Evolutionary conservation across 1,139 yeast genomes (phyloP).

Genomic region (Ogataea hybrid): DNA sequence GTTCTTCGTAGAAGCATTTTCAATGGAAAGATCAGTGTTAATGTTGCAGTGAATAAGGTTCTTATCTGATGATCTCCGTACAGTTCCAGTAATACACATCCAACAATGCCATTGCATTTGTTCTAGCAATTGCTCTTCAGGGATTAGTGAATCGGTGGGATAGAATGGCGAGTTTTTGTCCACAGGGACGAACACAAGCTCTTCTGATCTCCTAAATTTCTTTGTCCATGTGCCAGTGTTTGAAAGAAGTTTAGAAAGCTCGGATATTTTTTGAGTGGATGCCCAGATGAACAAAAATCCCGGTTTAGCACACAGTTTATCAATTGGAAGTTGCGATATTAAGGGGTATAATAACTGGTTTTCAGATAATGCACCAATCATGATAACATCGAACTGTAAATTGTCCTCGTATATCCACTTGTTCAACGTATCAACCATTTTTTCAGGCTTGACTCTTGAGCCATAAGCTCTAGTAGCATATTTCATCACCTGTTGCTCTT

Average conservation of each 20-base stretch:
- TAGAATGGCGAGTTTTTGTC: slow-evolving; percentile 58
- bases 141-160: slow-evolving; percentile 45
- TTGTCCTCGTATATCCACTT: slow-evolving; percentile 58
- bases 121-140: slow-evolving; percentile 44
- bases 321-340: slow-evolving; percentile 64
- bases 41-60: slow-evolving; percentile 89
- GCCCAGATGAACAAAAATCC: slow-evolving; percentile 89
- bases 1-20: slow-evolving; percentile 36
- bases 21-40: slow-evolving; percentile 82
- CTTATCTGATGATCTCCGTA: slow-evolving; percentile 77
- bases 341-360: slow-evolving; percentile 63
- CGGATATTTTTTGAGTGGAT: slow-evolving; percentile 66
- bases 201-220: slow-evolving; percentile 87
- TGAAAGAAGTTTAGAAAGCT: slow-evolving; percentile 50
- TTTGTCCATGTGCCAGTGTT: slow-evolving; percentile 62
- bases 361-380: slow-evolving; percentile 84
- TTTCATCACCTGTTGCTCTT: slow-evolving; percentile 46
- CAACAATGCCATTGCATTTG: slow-evolving; percentile 89
- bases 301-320: slow-evolving; percentile 74
- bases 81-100: slow-evolving; percentile 96
- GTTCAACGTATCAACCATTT: slow-evolving; percentile 55
- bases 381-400: slow-evolving; percentile 79
- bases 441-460: slow-evolving; percentile 45
- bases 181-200: slow-evolving; percentile 66
- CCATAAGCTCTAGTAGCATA: slow-evolving; percentile 69